A percentile compares a stretch with the other conserved stretches of the same genome.
Conservation (phyloP, 306 rosid species). For the Adenanthera pavonina region DNA sequence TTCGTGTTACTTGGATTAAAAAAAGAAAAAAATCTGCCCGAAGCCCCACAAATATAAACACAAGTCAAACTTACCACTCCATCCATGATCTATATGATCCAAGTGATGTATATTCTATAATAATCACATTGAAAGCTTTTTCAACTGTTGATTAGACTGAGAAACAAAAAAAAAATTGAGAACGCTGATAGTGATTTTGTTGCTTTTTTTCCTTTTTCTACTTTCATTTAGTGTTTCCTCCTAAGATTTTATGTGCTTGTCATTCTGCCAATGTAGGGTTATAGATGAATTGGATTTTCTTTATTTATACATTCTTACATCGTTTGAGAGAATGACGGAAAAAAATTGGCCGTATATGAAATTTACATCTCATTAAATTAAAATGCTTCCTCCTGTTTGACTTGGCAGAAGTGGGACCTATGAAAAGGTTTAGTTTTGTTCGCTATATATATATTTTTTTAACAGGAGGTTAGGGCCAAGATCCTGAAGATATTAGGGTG, state of each 20-base stretch:
- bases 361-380: too few relatives aligned
- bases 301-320: too few relatives aligned
- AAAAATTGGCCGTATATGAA: too few relatives aligned
- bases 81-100: background rate
- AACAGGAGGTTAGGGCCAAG: too few relatives aligned
- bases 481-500: too few relatives aligned
- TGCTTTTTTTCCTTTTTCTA: background rate
- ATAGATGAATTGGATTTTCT: too few relatives aligned
- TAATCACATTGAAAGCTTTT: background rate
- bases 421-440: background rate
- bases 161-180: background rate
- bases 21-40: too few relatives aligned
- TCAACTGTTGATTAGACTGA: background rate
- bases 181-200: background rate
- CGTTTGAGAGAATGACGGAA: too few relatives aligned
- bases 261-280: too few relatives aligned
- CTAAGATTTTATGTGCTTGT: background rate
- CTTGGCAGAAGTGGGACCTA: background rate
- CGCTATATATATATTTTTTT: too few relatives aligned
- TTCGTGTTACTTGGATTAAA: background rate
- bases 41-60: background rate
- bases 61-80: background rate
- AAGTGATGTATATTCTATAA: background rate
- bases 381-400: background rate
- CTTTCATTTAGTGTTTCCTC: background rate